phyloP scores from a whole-genome alignment of 1,139 yeast genomes.

The Kodamaea arcana region DNA sequence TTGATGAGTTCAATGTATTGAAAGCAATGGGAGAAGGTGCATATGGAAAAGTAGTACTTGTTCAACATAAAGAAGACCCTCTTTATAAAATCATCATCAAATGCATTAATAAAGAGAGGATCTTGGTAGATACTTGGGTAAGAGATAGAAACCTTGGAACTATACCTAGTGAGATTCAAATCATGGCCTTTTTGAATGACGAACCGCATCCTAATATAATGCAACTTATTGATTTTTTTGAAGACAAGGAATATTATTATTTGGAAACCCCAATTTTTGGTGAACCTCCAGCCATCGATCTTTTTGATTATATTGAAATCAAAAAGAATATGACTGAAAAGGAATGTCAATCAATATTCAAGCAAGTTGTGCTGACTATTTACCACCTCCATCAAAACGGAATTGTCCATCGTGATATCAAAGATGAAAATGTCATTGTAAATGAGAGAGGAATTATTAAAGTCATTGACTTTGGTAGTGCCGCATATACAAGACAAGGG shows the following conservation, averaged over 20 bases:
- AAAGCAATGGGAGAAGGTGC: constrained; percentile 95
- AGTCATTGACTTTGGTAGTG: constrained; percentile 92
- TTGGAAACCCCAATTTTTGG: constrained; percentile 91
- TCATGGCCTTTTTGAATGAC: constrained; percentile 71
- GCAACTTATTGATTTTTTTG: constrained; percentile 84
- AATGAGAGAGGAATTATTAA: constrained; percentile 75
- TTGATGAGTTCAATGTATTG: constrained; percentile 64
- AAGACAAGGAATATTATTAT: constrained; percentile 83
- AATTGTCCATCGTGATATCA: constrained; percentile 89
- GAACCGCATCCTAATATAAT: constrained; percentile 85
- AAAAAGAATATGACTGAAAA: constrained; percentile 71
- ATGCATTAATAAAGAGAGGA: constrained; percentile 86
- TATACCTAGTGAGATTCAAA: constrained; percentile 90
- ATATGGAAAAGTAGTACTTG: constrained; percentile 86
- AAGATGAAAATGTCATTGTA: constrained; percentile 89
- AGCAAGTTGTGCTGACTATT: constrained; percentile 74
- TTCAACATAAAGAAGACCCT: constrained; percentile 61
- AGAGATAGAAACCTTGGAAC: constrained; percentile 88
- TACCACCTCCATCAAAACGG: constrained; percentile 80
- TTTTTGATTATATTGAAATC: constrained; percentile 86
- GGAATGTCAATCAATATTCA: constrained; percentile 74
- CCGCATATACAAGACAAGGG: constrained; percentile 84
- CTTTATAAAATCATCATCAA: constrained; percentile 72
- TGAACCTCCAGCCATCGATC: constrained; percentile 80
- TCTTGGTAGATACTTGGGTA: constrained; percentile 95